These are phyloP conservation scores for Medicago arabica DNA, from an alignment of 306 rosid species.

Conservation along the genomic window DNA sequence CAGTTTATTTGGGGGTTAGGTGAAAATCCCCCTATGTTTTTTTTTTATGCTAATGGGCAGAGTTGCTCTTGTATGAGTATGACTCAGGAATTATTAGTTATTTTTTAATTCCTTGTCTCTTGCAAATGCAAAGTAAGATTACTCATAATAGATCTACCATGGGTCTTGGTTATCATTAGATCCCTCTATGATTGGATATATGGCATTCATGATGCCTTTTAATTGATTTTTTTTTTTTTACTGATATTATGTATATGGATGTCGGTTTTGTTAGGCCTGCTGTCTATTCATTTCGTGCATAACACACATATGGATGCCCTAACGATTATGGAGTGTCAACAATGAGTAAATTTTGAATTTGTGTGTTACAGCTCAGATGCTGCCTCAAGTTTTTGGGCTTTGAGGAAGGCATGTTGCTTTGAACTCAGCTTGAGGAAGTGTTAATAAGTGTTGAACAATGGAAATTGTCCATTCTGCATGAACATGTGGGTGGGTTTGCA, in stretches of 20 bases:
- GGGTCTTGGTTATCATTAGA: not conserved
- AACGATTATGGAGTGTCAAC: conserved; percentile 57
- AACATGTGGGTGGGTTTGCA: conserved; percentile 50
- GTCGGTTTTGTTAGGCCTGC: conserved; percentile 40
- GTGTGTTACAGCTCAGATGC: conserved; percentile 92
- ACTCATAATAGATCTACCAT: not conserved
- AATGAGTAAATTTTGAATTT: conserved; percentile 79
- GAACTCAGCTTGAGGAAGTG: conserved; percentile 73
- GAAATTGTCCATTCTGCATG: conserved; percentile 54
- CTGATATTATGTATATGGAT: conserved; percentile 20
- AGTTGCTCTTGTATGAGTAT: conserved; percentile 1
- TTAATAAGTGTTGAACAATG: conserved; percentile 55
- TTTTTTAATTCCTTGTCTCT: not conserved
- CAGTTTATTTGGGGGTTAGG: not conserved
- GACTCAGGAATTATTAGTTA: not conserved
- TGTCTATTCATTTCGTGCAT: conserved; percentile 47
- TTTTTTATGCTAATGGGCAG: not conserved
- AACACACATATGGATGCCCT: conserved; percentile 62
- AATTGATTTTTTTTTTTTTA: not conserved
- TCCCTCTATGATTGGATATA: not conserved
- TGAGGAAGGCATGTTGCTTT: conserved; percentile 83
- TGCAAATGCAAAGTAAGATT: conserved; percentile 1
- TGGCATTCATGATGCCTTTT: not conserved
- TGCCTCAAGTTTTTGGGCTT: conserved; percentile 68
- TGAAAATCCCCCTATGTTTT: not conserved